Conservation (phyloP, 495 filamentous ascomycete genomes). For the Penicillium waksmanii region DNA sequence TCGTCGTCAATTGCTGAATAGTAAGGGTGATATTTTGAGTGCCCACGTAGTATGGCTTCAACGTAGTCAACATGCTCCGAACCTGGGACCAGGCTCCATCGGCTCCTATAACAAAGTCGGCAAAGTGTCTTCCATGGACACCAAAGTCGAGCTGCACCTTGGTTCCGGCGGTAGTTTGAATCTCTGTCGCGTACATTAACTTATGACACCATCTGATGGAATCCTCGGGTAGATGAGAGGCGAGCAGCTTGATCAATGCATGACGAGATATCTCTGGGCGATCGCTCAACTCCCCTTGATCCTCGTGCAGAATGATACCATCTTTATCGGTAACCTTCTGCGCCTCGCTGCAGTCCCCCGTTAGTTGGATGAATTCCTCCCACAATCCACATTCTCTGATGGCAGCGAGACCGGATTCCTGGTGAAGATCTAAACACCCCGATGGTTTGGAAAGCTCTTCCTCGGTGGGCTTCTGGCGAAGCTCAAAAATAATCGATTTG, state of each 20-base stretch:
- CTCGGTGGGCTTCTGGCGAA: constrained; percentile 39
- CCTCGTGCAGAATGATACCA: constrained; percentile 40
- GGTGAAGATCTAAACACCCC: constrained; percentile 61
- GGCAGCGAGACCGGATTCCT: constrained; percentile 53
- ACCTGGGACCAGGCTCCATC: constrained; percentile 65
- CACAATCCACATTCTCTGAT: constrained; percentile 55
- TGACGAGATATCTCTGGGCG: constrained; percentile 54
- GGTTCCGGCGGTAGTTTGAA: constrained; percentile 1
- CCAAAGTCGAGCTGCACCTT: constrained; percentile 39
- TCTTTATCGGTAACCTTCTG: constrained; percentile 39
- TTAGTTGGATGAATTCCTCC: constrained; percentile 45
- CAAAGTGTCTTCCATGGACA: constrained; percentile 24
- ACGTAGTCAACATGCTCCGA: constrained; percentile 49
- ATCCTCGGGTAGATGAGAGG: constrained; percentile 37
- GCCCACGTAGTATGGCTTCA: constrained; percentile 54
- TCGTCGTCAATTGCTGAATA: constrained; percentile 23
- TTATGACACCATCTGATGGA: constrained; percentile 52
- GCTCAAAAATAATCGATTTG: constrained; percentile 57
- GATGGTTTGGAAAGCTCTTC: constrained; percentile 41
- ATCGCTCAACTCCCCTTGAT: constrained; percentile 21
- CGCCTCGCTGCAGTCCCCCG: constrained; percentile 39
- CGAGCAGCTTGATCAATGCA: constrained; percentile 43
- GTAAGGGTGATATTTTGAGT: constrained; percentile 30
- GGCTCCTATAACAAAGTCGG: constrained; percentile 63
- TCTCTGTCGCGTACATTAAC: constrained; percentile 20